A percentile compares a stretch with the other conserved stretches of the same genome.
Conservation (phyloP, 176 grass and related monocot genomes). For the Aechmea fasciata region DNA sequence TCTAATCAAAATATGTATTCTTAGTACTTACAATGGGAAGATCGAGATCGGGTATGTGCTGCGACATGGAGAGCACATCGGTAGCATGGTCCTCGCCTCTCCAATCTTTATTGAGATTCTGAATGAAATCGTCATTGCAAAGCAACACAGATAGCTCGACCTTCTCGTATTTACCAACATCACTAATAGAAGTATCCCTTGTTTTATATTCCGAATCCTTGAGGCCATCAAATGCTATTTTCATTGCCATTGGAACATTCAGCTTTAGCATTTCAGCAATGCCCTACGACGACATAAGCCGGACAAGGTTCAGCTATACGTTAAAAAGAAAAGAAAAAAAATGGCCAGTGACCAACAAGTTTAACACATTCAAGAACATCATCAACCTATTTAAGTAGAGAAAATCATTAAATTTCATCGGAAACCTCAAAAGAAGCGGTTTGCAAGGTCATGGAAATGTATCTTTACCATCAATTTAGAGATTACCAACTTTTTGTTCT, state of each 20-base stretch:
- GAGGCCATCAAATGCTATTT: constrained; percentile 82
- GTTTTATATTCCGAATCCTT: constrained; percentile 67
- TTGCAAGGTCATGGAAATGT: neutral
- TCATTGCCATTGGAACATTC: constrained; percentile 90
- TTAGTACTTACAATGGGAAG: constrained; percentile 53
- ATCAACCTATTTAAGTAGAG: neutral
- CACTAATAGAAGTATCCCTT: constrained; percentile 56
- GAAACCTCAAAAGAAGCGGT: neutral
- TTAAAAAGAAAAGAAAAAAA: neutral
- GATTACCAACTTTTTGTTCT: neutral
- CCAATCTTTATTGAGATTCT: constrained; percentile 66
- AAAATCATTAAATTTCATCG: neutral
- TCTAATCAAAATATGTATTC: constrained; percentile 25
- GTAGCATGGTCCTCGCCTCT: constrained; percentile 48
- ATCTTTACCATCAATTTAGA: neutral
- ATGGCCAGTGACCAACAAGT: neutral
- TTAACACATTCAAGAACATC: neutral
- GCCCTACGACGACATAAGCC: constrained; percentile 38
- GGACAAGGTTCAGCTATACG: neutral
- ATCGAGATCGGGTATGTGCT: constrained; percentile 57
- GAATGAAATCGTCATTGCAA: constrained; percentile 62
- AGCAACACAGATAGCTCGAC: constrained; percentile 69
- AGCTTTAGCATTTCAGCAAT: constrained; percentile 79
- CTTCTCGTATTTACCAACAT: constrained; percentile 71
- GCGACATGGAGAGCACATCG: constrained; percentile 69